phyloP scores from a whole-genome alignment of 2,329 filamentous ascomycete species.

The Alternaria postmessia region DNA sequence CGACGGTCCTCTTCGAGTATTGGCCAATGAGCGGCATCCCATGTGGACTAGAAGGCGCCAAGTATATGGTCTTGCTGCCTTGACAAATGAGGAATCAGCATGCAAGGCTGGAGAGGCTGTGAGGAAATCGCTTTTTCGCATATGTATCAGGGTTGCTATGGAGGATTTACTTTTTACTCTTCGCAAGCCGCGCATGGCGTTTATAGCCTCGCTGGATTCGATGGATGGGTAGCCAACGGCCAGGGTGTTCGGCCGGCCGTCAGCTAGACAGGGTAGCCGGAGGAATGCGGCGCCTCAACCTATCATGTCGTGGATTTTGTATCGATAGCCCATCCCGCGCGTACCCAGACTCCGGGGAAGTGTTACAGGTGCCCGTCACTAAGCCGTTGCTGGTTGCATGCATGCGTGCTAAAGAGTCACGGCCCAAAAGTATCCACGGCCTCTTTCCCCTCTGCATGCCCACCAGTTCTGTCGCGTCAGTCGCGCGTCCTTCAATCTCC shows the following conservation, averaged over 20 bases:
- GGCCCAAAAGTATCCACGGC: conserved; percentile 29
- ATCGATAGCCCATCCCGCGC: conserved; percentile 18
- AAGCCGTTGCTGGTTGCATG: conserved; percentile 23
- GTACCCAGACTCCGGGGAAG: conserved; percentile 33
- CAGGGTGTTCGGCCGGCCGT: conserved; percentile 13
- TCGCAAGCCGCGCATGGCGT: conserved; percentile 10
- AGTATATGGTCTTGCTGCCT: conserved; percentile 19
- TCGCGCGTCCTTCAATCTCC: conserved; percentile 23
- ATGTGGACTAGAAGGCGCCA: conserved; percentile 25
- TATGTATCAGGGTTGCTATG: conserved; percentile 4
- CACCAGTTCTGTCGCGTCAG: conserved; percentile 21
- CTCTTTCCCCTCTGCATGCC: conserved; percentile 32
- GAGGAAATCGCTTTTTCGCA: conserved; percentile 1
- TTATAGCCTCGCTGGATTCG: conserved; percentile 11
- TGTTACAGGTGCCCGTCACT: conserved; percentile 22
- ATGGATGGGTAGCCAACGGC: conserved; percentile 6
- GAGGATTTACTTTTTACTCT: conserved; percentile 17
- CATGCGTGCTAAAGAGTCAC: conserved; percentile 40
- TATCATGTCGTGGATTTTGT: conserved; percentile 19
- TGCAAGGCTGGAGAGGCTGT: neutral
- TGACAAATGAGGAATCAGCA: conserved; percentile 7
- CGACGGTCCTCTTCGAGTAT: conserved; percentile 24
- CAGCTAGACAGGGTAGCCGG: conserved; percentile 15
- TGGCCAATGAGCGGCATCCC: conserved; percentile 25
- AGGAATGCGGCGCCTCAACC: conserved; percentile 22